Evolutionary conservation across 2,329 filamentous ascomycete genomes (phyloP), one percentile per base, ranked within the genome.

Genomic region (Alternaria angustiovoidea): DNA sequence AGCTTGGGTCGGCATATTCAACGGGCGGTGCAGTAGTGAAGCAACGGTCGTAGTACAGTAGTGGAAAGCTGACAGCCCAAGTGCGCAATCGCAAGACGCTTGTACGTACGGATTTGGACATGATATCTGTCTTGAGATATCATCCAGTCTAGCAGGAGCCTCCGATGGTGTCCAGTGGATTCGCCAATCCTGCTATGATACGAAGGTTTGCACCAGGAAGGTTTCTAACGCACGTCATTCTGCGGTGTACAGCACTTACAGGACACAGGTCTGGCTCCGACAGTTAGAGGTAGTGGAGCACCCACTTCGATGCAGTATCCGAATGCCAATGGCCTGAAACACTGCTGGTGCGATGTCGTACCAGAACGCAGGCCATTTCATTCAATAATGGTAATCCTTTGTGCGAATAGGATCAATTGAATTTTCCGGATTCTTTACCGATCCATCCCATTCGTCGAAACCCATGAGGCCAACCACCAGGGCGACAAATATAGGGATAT

Each of bases 281-380:
- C 30, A 44, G 49, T 51, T 43, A 41, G 34, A 26, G 41, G 44
- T 32, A 39, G 36, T 52, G 54, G 46, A 51, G 26, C 44, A 38
- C 36, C 18, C 34, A 52, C 18, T 34, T 54, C 39, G 22, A 42
- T 48, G 54, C 39, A 28, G 53, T 51, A 43, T 14, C n/a, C 24
- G 52, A 30, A n/a, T 57, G 36, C 47, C 54, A 30, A 34, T 47
- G 48, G 43, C 41, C 51, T 57, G 61, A 62, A 65, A 61, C 59
- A 54, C 20, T 39, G 44, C 49, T 54, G 59, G 52, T 57, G 48
- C 54, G 32, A 57, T 42, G 28, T 52, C 34, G 47, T 52, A 47
- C 54, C 56, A 51, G 36, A 48, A 41, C 43, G 51, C 46, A 34
- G 36, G 28, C 48, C 32, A 61, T 51, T 24, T 42, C 38, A 38